Percentiles rank a stretch among this genome's conserved stretches.
Evolutionary conservation across 2,329 filamentous ascomycete genomes (phyloP).

Genomic region (Reticulascus tulasneorum): DNA sequence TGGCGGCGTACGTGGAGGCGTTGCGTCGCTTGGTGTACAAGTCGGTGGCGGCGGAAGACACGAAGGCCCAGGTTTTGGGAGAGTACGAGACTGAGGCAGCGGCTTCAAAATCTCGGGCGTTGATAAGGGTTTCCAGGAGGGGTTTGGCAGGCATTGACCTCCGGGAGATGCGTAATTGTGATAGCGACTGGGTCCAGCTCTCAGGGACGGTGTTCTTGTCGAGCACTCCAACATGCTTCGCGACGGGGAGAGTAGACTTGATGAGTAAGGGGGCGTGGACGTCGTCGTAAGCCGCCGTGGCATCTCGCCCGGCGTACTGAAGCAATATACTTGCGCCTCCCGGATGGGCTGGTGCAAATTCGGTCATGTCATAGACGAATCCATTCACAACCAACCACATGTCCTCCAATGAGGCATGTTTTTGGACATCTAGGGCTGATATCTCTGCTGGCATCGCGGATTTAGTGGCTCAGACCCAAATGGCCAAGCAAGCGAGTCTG

Average conservation of each 20-base stretch:
- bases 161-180: too few relatives aligned
- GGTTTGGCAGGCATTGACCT: conserved; percentile 14
- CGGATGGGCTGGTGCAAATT: too few relatives aligned
- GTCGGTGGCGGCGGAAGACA: conserved; percentile 79
- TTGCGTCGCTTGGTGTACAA: conserved; percentile 70
- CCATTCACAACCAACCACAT: too few relatives aligned
- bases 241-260: conserved; percentile 20
- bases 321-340: too few relatives aligned
- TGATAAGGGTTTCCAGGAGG: conserved; percentile 26
- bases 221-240: conserved; percentile 20
- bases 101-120: conserved; percentile 32
- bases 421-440: too few relatives aligned
- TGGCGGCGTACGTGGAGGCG: conserved; percentile 64
- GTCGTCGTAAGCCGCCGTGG: conserved; percentile 28
- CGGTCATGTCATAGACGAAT: too few relatives aligned
- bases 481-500: too few relatives aligned
- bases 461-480: too few relatives aligned
- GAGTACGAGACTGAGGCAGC: conserved; percentile 25
- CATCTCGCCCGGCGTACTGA: conserved; percentile 28
- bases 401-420: too few relatives aligned
- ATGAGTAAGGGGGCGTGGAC: conserved; percentile 27
- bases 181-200: neutral
- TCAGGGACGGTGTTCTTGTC: conserved; percentile 10
- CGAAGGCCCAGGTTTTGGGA: conserved; percentile 52
- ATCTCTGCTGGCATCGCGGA: too few relatives aligned